These are phyloP conservation scores for Solanum gracilifrons DNA, from an alignment of 257 asterid genomes.

Conservation along the genomic window DNA sequence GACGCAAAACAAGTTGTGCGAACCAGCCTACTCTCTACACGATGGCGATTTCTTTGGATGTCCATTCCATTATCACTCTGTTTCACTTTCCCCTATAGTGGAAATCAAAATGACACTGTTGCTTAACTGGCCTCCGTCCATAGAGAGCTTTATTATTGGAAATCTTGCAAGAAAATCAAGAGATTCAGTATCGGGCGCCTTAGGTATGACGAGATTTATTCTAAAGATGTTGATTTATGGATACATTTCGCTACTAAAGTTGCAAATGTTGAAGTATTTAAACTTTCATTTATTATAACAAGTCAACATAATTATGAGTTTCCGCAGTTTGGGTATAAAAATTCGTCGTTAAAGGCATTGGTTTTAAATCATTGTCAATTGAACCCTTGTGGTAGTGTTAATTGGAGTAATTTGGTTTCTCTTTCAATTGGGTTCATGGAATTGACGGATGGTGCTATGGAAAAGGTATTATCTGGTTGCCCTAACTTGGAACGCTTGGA, in stretches of 20 bases:
- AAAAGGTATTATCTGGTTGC: not conserved
- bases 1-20: not conserved
- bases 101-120: not conserved
- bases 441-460: not conserved
- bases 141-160: not conserved
- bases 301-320: not conserved
- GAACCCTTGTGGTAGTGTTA: not conserved
- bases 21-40: not conserved
- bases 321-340: not conserved
- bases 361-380: not conserved
- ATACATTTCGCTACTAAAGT: not conserved
- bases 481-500: not conserved
- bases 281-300: too few species aligned
- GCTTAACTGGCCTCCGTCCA: not conserved
- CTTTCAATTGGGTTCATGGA: not conserved
- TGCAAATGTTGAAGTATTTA: not conserved
- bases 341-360: not conserved
- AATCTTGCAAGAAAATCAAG: not conserved
- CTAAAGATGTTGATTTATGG: not conserved
- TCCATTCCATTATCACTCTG: not conserved
- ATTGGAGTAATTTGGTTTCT: not conserved
- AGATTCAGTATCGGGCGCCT: not conserved
- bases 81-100: not conserved
- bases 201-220: not conserved
- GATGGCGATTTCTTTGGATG: not conserved